These are phyloP conservation scores for Talaromyces borbonicus DNA, from an alignment of 495 filamentous ascomycete species.

Conservation along the genomic window DNA sequence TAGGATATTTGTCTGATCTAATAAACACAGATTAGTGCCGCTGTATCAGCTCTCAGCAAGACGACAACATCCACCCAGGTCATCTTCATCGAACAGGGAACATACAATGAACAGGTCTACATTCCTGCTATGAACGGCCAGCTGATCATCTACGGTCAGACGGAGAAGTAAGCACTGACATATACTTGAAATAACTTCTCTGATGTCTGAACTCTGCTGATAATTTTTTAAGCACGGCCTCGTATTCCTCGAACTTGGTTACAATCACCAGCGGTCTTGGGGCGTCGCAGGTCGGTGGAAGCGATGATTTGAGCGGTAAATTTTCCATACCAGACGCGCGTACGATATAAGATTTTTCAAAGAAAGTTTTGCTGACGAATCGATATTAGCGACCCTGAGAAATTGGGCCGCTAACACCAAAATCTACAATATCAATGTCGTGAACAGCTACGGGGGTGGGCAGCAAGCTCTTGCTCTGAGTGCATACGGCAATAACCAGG, in stretches of 20 bases:
- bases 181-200: not conserved
- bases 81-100: slow-evolving; percentile 53
- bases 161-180: slow-evolving; percentile 30
- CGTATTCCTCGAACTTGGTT: slow-evolving; percentile 48
- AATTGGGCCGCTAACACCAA: slow-evolving; percentile 40
- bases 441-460: slow-evolving; percentile 44
- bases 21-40: slow-evolving; percentile 41
- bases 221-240: slow-evolving; percentile 19
- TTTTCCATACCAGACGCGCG: too few species aligned
- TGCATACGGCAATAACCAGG: slow-evolving; percentile 40
- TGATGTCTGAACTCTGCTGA: not conserved
- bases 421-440: slow-evolving; percentile 54
- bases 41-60: slow-evolving; percentile 44
- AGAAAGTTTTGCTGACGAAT: too few species aligned
- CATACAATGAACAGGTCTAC: slow-evolving; percentile 50
- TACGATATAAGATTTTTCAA: too few species aligned
- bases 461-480: slow-evolving; percentile 51
- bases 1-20: too few species aligned
- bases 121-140: slow-evolving; percentile 36
- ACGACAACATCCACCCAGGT: slow-evolving; percentile 38
- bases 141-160: slow-evolving; percentile 53
- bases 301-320: slow-evolving; percentile 32
- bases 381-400: slow-evolving; percentile 36
- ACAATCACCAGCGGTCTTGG: slow-evolving; percentile 41
- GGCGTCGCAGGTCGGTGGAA: slow-evolving; percentile 25